Percentiles rank a stretch among this genome's conserved stretches.
Evolutionary conservation across 148 eudicot species (phyloP).

Genomic region (Chenopodium berlandieri): DNA sequence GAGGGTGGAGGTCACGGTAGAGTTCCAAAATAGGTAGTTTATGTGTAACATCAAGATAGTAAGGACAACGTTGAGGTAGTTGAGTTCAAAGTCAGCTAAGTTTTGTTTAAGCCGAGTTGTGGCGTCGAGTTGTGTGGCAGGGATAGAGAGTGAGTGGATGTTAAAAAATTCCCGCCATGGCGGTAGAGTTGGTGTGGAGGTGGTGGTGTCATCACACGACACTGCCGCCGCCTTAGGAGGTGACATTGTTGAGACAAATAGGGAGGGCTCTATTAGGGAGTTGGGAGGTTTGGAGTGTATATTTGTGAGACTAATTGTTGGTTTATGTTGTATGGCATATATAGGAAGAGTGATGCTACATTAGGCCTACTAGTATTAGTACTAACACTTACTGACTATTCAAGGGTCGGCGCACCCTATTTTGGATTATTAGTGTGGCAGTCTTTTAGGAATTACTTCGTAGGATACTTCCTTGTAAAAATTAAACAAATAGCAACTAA

Average conservation of each 20-base stretch:
- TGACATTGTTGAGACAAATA: not conserved
- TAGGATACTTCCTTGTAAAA: no score
- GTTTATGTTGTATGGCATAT: no score
- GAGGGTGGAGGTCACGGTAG: not conserved
- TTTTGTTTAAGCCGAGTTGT: constrained; percentile 35
- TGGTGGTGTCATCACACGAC: not conserved
- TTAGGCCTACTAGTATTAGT: no score
- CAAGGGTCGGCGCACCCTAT: no score
- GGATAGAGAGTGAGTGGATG: constrained; percentile 34
- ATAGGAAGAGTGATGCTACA: no score
- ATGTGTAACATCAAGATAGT: constrained; percentile 15
- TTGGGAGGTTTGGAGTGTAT: no score
- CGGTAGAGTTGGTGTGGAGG: constrained; percentile 19
- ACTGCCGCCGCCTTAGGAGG: not conserved
- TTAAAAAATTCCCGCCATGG: constrained; percentile 57
- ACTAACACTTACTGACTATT: no score
- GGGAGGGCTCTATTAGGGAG: no score
- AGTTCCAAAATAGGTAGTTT: not conserved
- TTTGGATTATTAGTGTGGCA: no score
- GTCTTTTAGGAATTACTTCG: no score
- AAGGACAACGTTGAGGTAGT: constrained; percentile 39
- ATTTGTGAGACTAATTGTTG: no score
- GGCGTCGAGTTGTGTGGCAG: constrained; percentile 42
- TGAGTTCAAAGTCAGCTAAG: constrained; percentile 48
- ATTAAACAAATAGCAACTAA: no score